Percentiles rank a stretch among this genome's conserved stretches.
These are phyloP conservation scores for Clavispora fructus DNA, from an alignment of 805 yeast genomes.

Conservation along the genomic window DNA sequence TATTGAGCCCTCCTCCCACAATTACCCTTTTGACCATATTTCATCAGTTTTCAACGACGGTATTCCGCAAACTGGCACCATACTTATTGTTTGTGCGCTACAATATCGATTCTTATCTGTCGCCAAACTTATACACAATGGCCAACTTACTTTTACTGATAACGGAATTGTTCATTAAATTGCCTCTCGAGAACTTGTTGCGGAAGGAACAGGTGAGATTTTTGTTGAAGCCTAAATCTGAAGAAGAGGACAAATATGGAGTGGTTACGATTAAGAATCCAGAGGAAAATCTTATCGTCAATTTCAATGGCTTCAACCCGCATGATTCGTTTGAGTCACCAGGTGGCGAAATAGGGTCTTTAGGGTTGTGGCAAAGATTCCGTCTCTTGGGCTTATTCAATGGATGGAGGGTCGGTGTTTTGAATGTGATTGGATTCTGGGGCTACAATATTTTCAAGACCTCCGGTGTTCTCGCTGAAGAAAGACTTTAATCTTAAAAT, in stretches of 20 bases:
- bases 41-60: slow-evolving; percentile 54
- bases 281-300: slow-evolving; percentile 51
- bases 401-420: slow-evolving; percentile 87
- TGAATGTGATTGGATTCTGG: slow-evolving; percentile 80
- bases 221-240: slow-evolving; percentile 40
- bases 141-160: slow-evolving; percentile 57
- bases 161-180: slow-evolving; percentile 63
- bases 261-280: slow-evolving; percentile 41
- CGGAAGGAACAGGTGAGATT: slow-evolving; percentile 78
- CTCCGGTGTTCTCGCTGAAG: slow-evolving; percentile 24
- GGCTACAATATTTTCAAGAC: slow-evolving; percentile 59
- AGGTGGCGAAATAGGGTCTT: slow-evolving; percentile 15
- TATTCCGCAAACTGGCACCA: slow-evolving; percentile 64
- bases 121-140: slow-evolving; percentile 56
- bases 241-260: slow-evolving; percentile 28
- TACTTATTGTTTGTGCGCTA: slow-evolving; percentile 52
- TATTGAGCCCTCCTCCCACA: slow-evolving; percentile 52
- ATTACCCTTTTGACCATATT: slow-evolving; percentile 46
- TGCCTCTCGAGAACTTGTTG: slow-evolving; percentile 84
- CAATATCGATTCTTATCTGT: slow-evolving; percentile 61
- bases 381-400: slow-evolving; percentile 47
- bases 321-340: neutral
- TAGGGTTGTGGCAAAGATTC: slow-evolving; percentile 39
- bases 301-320: slow-evolving; percentile 22
- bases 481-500: slow-evolving; percentile 8